Percentiles rank a stretch among this genome's conserved stretches.
Evolutionary conservation across 106 monocot species (phyloP).

Genomic region (Platanthera guangdongensis): DNA sequence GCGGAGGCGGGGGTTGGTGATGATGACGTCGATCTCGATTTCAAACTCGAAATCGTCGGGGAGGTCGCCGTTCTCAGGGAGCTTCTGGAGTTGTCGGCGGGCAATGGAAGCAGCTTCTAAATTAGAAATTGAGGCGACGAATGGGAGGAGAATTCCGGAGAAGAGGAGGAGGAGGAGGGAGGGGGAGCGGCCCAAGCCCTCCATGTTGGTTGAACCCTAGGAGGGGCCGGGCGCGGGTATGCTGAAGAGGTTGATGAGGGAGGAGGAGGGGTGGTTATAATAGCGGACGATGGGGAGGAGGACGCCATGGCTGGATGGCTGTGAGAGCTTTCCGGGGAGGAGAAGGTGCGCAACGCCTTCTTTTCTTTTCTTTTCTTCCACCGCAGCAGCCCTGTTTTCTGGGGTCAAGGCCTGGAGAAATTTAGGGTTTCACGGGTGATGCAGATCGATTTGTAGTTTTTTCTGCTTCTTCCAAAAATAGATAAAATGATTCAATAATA

Average conservation of each 20-base stretch:
- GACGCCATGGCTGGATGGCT: constrained; percentile 2
- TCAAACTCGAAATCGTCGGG: constrained; percentile 13
- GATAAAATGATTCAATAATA: too few species aligned
- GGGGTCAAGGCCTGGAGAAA: too few species aligned
- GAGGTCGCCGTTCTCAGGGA: constrained; percentile 26
- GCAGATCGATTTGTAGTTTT: too few species aligned
- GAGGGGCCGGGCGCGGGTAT: background rate
- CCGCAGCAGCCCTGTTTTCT: too few species aligned
- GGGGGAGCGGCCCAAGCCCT: constrained; percentile 7
- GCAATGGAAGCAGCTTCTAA: constrained; percentile 9
- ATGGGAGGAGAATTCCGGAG: background rate
- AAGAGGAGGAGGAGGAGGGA: background rate
- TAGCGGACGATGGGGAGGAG: background rate
- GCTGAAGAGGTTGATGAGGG: background rate
- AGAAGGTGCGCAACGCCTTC: constrained; percentile 1
- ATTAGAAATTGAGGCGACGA: background rate
- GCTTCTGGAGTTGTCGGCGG: constrained; percentile 28
- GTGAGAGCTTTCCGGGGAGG: background rate
- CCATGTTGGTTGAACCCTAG: background rate
- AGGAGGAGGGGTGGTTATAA: background rate
- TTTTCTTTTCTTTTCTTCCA: background rate
- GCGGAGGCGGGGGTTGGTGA: constrained; percentile 25
- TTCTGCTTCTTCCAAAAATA: too few species aligned
- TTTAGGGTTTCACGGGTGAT: too few species aligned
- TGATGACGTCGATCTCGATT: constrained; percentile 6